These are phyloP conservation scores for Psilocybe cubensis DNA, from an alignment of 768 basidiomycete genomes.

Conservation along the genomic window DNA sequence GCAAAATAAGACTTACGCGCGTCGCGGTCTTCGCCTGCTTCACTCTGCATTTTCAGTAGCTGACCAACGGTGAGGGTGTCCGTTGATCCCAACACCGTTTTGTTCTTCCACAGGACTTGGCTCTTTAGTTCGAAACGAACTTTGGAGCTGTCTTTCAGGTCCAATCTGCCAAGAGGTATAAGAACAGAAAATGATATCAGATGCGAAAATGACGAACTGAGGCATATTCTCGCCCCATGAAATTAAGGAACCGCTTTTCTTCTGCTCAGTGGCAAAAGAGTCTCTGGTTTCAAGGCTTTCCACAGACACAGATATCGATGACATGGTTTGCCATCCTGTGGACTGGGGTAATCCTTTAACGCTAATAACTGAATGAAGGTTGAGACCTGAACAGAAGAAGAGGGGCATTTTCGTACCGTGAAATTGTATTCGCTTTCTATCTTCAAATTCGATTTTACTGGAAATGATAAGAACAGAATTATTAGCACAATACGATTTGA, in stretches of 20 bases:
- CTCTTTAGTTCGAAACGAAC: conserved; percentile 23
- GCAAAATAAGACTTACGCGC: conserved; percentile 8
- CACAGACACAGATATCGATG: conserved; percentile 20
- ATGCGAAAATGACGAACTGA: conserved; percentile 6
- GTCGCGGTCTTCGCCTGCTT: conserved; percentile 17
- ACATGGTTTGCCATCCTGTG: conserved; percentile 18
- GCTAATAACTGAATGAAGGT: conserved; percentile 14
- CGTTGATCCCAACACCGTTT: conserved; percentile 17
- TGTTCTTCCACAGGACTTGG: conserved; percentile 19
- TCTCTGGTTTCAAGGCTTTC: conserved; percentile 21
- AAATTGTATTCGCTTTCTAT: conserved; percentile 22
- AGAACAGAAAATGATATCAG: not conserved
- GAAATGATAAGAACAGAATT: not conserved
- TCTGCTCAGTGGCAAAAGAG: conserved; percentile 17
- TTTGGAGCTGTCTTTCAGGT: conserved; percentile 16
- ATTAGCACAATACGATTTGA: not conserved
- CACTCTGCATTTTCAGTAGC: conserved; percentile 21
- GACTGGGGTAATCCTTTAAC: conserved; percentile 18
- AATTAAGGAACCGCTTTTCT: conserved; percentile 15
- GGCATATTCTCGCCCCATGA: conserved; percentile 25
- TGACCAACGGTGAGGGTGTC: conserved; percentile 17
- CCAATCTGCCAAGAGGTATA: conserved; percentile 9
- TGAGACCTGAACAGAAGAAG: not conserved
- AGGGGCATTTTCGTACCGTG: conserved; percentile 16
- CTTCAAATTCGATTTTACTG: conserved; percentile 19